These are phyloP conservation scores for Plasmodium malariae DNA, from an alignment of 169 alveolate species.

Conservation along the genomic window DNA sequence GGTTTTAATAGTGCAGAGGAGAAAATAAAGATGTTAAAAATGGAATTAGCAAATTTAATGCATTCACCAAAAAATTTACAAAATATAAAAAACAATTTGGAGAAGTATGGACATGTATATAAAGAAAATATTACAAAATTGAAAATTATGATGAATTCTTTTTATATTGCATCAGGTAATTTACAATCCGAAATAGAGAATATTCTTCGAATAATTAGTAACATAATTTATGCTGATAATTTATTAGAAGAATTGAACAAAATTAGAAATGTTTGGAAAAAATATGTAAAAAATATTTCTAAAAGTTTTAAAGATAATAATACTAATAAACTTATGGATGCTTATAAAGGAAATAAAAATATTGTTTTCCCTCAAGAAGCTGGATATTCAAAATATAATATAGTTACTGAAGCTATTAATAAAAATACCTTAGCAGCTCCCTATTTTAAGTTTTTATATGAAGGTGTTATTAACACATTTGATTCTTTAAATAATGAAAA, in stretches of 20 bases:
- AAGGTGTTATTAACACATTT: neutral
- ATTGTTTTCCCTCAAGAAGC: conserved; percentile 18
- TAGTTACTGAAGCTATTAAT: neutral
- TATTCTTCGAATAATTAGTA: conserved; percentile 10
- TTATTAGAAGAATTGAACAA: conserved; percentile 21
- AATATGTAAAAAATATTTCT: neutral
- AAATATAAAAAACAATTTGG: conserved; percentile 18
- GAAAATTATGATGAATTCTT: conserved; percentile 4
- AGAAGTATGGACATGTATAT: conserved; percentile 24
- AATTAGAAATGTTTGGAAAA: conserved; percentile 26
- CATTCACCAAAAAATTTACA: conserved; percentile 1
- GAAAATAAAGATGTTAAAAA: neutral
- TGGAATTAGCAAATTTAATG: conserved; percentile 16
- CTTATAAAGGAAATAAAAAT: conserved; percentile 2
- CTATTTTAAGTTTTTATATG: neutral
- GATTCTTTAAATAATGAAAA: neutral
- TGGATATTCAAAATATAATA: neutral
- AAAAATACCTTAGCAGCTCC: neutral
- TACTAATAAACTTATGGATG: neutral
- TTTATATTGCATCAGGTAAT: conserved; percentile 15
- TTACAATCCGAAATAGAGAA: conserved; percentile 31
- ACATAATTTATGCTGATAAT: conserved; percentile 8
- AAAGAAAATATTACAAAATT: conserved; percentile 7
- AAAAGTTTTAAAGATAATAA: neutral
- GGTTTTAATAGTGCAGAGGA: neutral